Evolutionary conservation across 345 rosid species (phyloP).

Genomic region (Salix koriyanagi): DNA sequence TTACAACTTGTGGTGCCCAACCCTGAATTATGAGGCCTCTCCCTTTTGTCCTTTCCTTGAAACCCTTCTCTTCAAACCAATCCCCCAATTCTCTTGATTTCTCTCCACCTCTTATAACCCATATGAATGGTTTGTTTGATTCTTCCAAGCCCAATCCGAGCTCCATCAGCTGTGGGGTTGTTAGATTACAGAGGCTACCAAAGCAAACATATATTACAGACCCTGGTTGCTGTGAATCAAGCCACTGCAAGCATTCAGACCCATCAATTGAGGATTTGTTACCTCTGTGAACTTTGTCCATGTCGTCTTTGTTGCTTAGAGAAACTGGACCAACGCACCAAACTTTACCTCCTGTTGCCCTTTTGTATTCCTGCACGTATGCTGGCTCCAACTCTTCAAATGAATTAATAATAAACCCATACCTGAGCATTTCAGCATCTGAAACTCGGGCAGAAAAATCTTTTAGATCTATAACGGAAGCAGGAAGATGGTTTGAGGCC

Average conservation of each 20-base stretch:
- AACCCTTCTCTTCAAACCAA: conserved; percentile 5
- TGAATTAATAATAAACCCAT: conserved; percentile 11
- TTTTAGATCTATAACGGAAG: background rate
- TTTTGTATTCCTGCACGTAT: background rate
- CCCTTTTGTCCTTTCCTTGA: conserved; percentile 1
- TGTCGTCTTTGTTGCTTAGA: background rate
- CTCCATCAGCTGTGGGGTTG: conserved; percentile 3
- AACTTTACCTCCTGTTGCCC: background rate
- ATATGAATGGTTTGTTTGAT: conserved; percentile 11
- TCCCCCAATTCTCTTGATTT: conserved; percentile 5
- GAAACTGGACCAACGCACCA: conserved; percentile 23
- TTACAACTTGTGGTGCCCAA: conserved; percentile 16
- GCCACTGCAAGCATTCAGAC: background rate
- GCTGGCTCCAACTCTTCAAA: conserved; percentile 15
- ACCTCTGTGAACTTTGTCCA: conserved; percentile 10
- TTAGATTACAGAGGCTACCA: conserved; percentile 11
- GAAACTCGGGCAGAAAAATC: background rate
- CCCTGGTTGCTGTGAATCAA: background rate
- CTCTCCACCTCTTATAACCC: conserved; percentile 5
- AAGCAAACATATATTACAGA: conserved; percentile 17
- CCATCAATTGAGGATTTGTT: background rate
- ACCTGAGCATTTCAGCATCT: background rate
- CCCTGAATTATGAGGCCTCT: conserved; percentile 10
- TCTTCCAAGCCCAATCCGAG: conserved; percentile 15
- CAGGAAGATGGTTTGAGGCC: background rate